These are phyloP conservation scores for Aspergillus ochraceoroseus DNA, from an alignment of 2,329 filamentous ascomycete species.

Conservation along the genomic window DNA sequence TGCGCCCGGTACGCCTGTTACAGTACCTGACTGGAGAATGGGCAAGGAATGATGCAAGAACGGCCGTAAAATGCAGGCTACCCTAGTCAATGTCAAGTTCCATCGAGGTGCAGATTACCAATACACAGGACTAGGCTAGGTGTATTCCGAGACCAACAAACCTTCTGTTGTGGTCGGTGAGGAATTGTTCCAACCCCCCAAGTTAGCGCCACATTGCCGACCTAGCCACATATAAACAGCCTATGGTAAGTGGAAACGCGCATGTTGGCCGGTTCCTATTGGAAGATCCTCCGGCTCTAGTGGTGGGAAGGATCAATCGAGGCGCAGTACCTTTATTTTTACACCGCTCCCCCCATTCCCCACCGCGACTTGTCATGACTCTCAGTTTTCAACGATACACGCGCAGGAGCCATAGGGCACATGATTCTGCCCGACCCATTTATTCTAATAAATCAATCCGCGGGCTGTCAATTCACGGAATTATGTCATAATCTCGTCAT, in stretches of 20 bases:
- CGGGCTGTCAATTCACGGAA: conserved; percentile 1
- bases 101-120: conserved; percentile 11
- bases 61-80: conserved; percentile 4
- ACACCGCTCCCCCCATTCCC: conserved; percentile 18
- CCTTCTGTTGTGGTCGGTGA: conserved; percentile 19
- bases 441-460: not conserved
- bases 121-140: conserved; percentile 9
- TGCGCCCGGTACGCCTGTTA: too few relatives aligned
- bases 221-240: conserved; percentile 20
- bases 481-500: conserved; percentile 5
- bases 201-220: conserved; percentile 19
- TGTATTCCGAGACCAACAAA: conserved; percentile 13
- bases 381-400: conserved; percentile 6
- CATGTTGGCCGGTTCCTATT: conserved; percentile 20
- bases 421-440: conserved; percentile 8
- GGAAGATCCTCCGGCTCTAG: conserved; percentile 16
- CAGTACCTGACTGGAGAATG: not conserved
- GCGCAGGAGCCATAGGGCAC: conserved; percentile 6
- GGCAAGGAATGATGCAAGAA: conserved; percentile 9
- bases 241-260: conserved; percentile 18
- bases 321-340: conserved; percentile 22
- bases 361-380: not conserved
- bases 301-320: conserved; percentile 10
- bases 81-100: conserved; percentile 4
- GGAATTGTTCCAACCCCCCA: conserved; percentile 7